phyloP scores from a whole-genome alignment of 306 rosid genomes.

The Quercus robur region DNA sequence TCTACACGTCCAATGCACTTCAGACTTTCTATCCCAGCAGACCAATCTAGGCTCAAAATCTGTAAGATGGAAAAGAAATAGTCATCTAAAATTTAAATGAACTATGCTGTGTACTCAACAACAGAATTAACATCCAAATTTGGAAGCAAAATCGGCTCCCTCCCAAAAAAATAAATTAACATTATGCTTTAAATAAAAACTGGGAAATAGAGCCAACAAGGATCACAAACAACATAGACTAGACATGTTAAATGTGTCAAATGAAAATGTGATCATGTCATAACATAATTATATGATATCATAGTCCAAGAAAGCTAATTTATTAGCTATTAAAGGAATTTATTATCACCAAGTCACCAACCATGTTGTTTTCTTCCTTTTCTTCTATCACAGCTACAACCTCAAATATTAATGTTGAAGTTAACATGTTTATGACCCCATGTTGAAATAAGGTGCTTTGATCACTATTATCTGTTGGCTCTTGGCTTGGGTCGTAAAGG shows the following conservation, averaged over 20 bases:
- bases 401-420: not conserved
- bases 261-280: not conserved
- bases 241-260: not conserved
- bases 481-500: not conserved
- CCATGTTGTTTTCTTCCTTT: not conserved
- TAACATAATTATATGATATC: not conserved
- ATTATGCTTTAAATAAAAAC: no score
- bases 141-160: not conserved
- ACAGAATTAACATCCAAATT: not conserved
- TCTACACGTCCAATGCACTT: conserved; percentile 58
- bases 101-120: not conserved
- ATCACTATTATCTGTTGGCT: not conserved
- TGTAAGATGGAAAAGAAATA: conserved; percentile 34
- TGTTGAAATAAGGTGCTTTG: not conserved
- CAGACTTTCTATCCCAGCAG: conserved; percentile 69
- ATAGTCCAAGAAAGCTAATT: not conserved
- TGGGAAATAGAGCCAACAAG: not conserved
- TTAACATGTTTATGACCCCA: not conserved
- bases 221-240: not conserved
- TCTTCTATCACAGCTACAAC: not conserved
- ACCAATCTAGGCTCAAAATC: conserved; percentile 78
- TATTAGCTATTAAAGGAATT: not conserved
- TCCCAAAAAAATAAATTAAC: no score
- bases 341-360: no score
- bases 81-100: conserved; percentile 9